Evolutionary conservation across 306 rosid species (phyloP), one percentile per base, ranked within the genome.

Genomic region (Betula pendula): DNA sequence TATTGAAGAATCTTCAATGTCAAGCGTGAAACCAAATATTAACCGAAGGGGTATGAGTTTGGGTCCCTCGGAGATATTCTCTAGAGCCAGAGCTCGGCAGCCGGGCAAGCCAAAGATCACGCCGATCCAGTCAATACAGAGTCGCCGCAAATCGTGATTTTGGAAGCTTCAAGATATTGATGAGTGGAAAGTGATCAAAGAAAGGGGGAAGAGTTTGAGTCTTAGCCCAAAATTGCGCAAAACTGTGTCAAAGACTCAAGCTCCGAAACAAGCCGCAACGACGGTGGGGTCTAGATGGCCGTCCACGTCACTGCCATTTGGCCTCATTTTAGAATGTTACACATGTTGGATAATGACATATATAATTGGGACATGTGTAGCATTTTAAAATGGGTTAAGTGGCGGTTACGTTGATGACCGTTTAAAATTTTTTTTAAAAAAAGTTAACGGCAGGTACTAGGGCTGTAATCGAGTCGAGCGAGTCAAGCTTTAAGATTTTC

Each of bases 131-230:
- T 63, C 77, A 8, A 81, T 68, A 9, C 92, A 86, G 83, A 87
- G 19, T 79, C 97, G 97, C 55, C 78, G 97, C 70, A 89, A 92
- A 60, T 95, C 99, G 3, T 92, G 97, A 72, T 87, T 85, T 66
- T 87, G 93, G 89, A 91, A 90, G 66, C 89, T 89, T 19, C 83
- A 68, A 10, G 97, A 90, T 2, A 82, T 84, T 40, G 86, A 80
- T 44, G 94, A 92, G 33, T n/a, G n/a, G 53, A 80, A 85, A 72
- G 81, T 42, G 3, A 82, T 81, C 16, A 85, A 75, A 19, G 88
- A 87, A 72, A 85, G 89, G 77, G 81, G 92, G 29, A 86, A 77
- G 49, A 85, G 88, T 38, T 8, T 70, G 82, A 91, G 89, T 51
- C 59, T 87, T 1, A 88, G 92, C 35, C 91, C 91, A 0, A 90